Base-by-base conservation (phyloP, 495 filamentous ascomycete genomes). In the Wilcoxina mikolae region DNA sequence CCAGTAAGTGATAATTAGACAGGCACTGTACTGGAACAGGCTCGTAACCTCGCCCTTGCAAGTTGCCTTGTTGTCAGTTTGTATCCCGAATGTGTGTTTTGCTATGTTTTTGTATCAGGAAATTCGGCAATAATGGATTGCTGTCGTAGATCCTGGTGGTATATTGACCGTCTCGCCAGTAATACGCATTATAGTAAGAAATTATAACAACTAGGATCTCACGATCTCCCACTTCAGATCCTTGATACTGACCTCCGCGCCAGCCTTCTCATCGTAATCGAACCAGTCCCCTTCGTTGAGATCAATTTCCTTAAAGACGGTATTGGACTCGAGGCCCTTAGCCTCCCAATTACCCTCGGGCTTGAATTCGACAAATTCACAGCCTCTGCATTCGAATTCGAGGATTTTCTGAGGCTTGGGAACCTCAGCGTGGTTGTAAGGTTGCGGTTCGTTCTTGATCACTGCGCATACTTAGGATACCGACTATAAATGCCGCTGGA, bases 331-430 rank as follows among this genome's bases (percentile, higher is more conserved):
- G 35, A 76, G 23, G 1, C 88, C 93, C 54, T 84, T 54, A 25
- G 38, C 3, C 33, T 54, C 73, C 85, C 85, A 99, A 23, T 94
- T 83, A 1, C 91, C 91, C 83, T 95, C 89, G 28, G 89, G 74
- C 60, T 79, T 85, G 68, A 95, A 98, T 45, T 89, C 82, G 0
- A 76, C 78, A 60, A 98, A 95, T 67, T 98, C 91, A 4, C 95
- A 73, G 3, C 91, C 91, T 49, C 91, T 79, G 69, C 91, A 96
- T 71, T 96, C 91, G 53, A 98, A 79, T 61, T 85, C 81, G 31
- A 98, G 73, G 39, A 96, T 77, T 58, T 84, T 89, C 64, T 83
- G 78, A 29, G 71, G 69, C 56, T 79, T 85, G 10, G 84, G 74
- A 25, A 87, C 85, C 41, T 82, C 81, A 2, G 69, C 65, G 11